A percentile compares a stretch with the other conserved stretches of the same genome.
Conservation (phyloP, 2,329 filamentous ascomycete genomes). For the Aspergillus sp. region DNA sequence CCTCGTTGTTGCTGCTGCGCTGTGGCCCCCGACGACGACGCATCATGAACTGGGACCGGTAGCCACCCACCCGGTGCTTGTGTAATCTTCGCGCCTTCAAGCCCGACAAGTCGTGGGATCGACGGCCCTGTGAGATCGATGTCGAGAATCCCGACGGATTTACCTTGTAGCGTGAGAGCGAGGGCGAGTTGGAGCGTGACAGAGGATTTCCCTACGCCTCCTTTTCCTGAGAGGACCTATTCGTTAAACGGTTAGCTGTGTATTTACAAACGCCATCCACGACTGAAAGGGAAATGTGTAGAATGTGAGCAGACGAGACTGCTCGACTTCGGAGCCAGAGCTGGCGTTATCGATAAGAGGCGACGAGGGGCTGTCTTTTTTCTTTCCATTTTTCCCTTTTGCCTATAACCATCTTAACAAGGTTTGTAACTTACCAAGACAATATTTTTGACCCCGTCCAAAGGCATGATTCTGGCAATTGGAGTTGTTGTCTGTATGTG, state of each 20-base stretch:
- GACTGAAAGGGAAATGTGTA: too few relatives aligned
- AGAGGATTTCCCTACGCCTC: slow-evolving; percentile 94
- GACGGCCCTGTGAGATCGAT: slow-evolving; percentile 94
- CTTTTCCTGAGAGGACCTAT: slow-evolving; percentile 83
- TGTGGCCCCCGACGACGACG: slow-evolving; percentile 14
- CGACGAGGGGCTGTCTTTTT: slow-evolving; percentile 10
- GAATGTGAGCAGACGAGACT: too few relatives aligned
- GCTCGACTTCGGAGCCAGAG: not conserved
- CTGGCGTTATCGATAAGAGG: slow-evolving; percentile 34
- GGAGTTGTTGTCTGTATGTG: not conserved
- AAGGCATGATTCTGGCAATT: slow-evolving; percentile 25
- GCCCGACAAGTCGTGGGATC: slow-evolving; percentile 87
- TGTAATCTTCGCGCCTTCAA: slow-evolving; percentile 80
- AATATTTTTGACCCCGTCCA: slow-evolving; percentile 37
- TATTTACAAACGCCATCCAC: too few relatives aligned
- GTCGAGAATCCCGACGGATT: slow-evolving; percentile 90
- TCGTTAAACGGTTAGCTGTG: not conserved
- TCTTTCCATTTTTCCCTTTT: not conserved
- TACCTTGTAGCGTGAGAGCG: slow-evolving; percentile 72
- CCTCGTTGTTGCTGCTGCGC: slow-evolving; percentile 9
- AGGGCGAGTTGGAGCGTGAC: slow-evolving; percentile 95
- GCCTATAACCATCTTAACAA: not conserved
- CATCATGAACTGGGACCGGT: slow-evolving; percentile 72
- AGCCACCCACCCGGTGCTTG: slow-evolving; percentile 90
- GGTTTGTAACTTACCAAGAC: slow-evolving; percentile 28